phyloP scores from a whole-genome alignment of 495 filamentous ascomycete species.

The Pseudotulostoma volvatum region DNA sequence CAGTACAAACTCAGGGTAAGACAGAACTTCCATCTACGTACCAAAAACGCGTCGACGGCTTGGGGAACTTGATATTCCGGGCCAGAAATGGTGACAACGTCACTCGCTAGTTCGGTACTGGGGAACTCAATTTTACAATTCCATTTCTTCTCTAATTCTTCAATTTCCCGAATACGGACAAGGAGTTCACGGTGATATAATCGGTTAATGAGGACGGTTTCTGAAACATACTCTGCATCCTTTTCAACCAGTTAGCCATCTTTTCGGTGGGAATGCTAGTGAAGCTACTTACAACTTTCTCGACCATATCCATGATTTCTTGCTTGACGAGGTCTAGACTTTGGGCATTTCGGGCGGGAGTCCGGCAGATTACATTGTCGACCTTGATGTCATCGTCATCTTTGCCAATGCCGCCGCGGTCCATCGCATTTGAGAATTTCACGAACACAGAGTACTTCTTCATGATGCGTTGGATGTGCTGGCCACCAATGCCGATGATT shows the following conservation, averaged over 20 bases:
- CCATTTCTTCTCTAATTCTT: constrained; percentile 93
- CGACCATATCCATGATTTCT: constrained; percentile 99
- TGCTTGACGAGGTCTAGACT: constrained; percentile 94
- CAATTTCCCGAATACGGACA: constrained; percentile 69
- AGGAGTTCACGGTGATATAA: constrained; percentile 90
- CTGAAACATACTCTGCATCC: constrained; percentile 90
- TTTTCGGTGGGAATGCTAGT: background rate
- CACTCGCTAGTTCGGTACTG: constrained; percentile 91
- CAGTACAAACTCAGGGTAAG: constrained; percentile 6
- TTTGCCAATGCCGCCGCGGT: constrained; percentile 80
- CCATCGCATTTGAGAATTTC: constrained; percentile 99
- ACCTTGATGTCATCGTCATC: constrained; percentile 97
- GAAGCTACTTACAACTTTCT: constrained; percentile 61
- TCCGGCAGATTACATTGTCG: constrained; percentile 97
- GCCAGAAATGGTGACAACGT: constrained; percentile 85
- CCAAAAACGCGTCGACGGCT: constrained; percentile 85
- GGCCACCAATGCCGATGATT: constrained; percentile 95
- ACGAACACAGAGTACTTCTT: constrained; percentile 99
- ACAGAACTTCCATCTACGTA: constrained; percentile 20
- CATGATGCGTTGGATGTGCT: constrained; percentile 99
- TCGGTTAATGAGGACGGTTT: constrained; percentile 83
- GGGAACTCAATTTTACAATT: constrained; percentile 97
- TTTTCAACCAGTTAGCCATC: constrained; percentile 17
- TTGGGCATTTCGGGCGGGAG: constrained; percentile 89
- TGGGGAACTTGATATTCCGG: constrained; percentile 95